Conservation (phyloP, 371 early-diverging fungal species). For the Mortierella sp. region DNA sequence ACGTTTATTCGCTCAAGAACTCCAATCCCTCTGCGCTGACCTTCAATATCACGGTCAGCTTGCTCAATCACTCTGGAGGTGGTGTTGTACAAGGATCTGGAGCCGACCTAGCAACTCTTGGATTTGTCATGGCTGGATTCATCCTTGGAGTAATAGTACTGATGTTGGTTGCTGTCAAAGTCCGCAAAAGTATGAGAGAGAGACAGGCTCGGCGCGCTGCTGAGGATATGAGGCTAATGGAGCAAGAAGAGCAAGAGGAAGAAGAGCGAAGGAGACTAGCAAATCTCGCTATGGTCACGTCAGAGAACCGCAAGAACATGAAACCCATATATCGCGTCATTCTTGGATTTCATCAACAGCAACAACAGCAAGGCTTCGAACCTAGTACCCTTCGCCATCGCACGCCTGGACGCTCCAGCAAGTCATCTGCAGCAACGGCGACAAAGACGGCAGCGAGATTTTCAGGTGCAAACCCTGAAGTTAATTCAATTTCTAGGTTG, state of each 20-base stretch:
- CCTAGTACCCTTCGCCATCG: constrained; percentile 19
- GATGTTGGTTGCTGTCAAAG: constrained; percentile 27
- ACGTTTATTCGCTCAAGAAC: constrained; percentile 46
- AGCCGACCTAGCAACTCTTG: constrained; percentile 40
- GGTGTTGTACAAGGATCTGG: background rate
- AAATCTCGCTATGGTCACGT: background rate
- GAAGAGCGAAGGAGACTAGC: constrained; percentile 12
- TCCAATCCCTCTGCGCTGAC: constrained; percentile 11
- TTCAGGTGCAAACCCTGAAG: background rate
- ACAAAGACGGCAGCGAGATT: background rate
- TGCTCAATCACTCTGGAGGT: constrained; percentile 15
- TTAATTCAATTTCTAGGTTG: background rate
- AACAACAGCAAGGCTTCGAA: background rate
- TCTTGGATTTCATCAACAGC: constrained; percentile 35
- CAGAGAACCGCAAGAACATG: constrained; percentile 8
- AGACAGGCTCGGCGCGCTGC: constrained; percentile 17
- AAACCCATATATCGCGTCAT: constrained; percentile 49
- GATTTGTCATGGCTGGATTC: constrained; percentile 43
- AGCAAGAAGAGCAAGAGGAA: constrained; percentile 31
- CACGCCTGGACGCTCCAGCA: background rate
- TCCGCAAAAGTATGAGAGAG: constrained; percentile 23
- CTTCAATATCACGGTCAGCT: constrained; percentile 28
- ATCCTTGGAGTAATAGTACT: constrained; percentile 31
- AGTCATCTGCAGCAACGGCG: background rate
- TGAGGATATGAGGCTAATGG: constrained; percentile 22